Percentiles rank a stretch among this genome's conserved stretches.
Evolutionary conservation across 768 basidiomycete species (phyloP).

Genomic region (Lepiota venenata): DNA sequence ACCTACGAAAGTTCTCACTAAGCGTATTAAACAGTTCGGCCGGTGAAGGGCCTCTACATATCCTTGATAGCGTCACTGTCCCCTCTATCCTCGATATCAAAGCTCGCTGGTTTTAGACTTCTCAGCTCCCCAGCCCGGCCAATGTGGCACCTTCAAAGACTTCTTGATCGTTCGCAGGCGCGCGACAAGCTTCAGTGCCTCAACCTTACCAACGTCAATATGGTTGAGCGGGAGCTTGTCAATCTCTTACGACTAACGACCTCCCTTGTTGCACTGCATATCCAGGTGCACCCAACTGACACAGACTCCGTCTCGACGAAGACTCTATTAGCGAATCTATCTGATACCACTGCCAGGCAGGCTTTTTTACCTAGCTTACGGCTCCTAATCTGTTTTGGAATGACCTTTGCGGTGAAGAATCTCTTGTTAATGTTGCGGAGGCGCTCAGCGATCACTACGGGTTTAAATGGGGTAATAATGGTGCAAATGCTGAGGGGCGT

Average conservation of each 20-base stretch:
- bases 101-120: neutral
- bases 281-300: neutral
- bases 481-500: neutral
- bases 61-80: neutral
- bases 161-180: neutral
- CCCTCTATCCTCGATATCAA: conserved; percentile 1
- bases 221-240: neutral
- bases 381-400: neutral
- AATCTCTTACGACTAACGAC: neutral
- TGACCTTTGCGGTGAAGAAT: neutral
- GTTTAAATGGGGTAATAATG: neutral
- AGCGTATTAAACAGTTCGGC: too few species aligned
- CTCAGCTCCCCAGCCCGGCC: neutral
- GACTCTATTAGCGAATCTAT: neutral
- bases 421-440: neutral
- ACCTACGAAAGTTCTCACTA: neutral
- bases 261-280: neutral
- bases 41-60: neutral
- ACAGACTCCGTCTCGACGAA: neutral
- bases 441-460: neutral
- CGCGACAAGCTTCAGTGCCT: neutral
- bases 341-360: too few species aligned
- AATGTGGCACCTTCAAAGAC: neutral
- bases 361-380: neutral
- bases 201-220: neutral